Evolutionary conservation across 2,329 filamentous ascomycete species (phyloP), one percentile per base, ranked within the genome.

Genomic region (Coniella lustricola): DNA sequence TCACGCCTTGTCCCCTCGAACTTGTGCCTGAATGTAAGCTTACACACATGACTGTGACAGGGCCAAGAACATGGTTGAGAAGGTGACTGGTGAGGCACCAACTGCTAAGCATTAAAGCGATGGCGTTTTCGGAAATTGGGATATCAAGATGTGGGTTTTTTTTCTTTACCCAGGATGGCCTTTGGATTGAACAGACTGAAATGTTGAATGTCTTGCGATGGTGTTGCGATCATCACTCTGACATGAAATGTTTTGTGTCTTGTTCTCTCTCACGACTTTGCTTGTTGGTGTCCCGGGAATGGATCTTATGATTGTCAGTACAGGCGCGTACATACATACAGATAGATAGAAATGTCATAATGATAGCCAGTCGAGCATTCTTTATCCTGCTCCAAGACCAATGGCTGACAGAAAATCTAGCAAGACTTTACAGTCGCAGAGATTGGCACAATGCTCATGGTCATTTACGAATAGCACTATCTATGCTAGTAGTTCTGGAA

Each of bases 61-160:
- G 74, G 81, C 81, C 54, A 84, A 84, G 71, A 72, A 71, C 48
- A 83, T 84, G 57, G 78, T 84, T 54, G 81, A 84, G 67, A 79
- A 79, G 65, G 52, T 84, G 64, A 84, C 81, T 42, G 81, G 81
- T 53, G 81, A 84, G 21, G 59, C 65, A 61, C 78, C 82, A 60
- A 80, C 80, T 55, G 79, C 79, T 61, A 84, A 84, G 76, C 81
- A 84, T 76, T 84, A 80, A 16, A 67, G 61, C 58, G 66, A 64
- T 64, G 63, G 67, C 64, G 62, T 65, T 67, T 38, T n/a, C 2
- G 16, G 29, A 22, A n/a, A 29, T 29, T 31, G 9, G 10, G 34
- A 32, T 45, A 38, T 13, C 22, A 40, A 40, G 25, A 22, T 20
- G 16, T 3, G 21, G 21, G 21, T 16, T 40, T 17, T 38, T 17